Base-by-base conservation (phyloP, 805 yeast species). In the Suhomyces vadensis region DNA sequence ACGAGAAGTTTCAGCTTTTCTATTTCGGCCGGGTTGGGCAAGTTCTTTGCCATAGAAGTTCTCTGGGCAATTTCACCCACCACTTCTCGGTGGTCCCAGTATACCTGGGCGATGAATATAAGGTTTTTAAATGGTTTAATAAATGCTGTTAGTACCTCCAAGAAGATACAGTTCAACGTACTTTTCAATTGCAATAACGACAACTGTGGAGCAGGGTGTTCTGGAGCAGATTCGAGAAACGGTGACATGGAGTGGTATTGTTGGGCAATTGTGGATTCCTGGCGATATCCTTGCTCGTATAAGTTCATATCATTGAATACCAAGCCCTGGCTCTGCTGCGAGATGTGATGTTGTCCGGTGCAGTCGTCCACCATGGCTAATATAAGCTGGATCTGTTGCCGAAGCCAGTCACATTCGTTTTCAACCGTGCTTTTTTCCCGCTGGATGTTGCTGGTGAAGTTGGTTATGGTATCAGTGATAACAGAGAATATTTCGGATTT, bases 401-500 rank as follows among this genome's bases (percentile, higher is more conserved):
- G 50, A 44, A 71, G 57, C 75, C 76, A 71, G 42, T 70, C 74
- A 52, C 75, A 70, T 46, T 71, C 77, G 45, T 64, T 65, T 42
- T 64, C 69, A 10, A 71, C 69, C 48, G 54, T 65, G 36, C 46
- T 57, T 54, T 64, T 67, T 48, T 71, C 75, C 42, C 74, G 53
- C 35, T 61, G 62, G n/a, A 67, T 45, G 26, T 47, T 57, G 19
- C 42, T 38, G 2, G 67, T 54, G 47, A 63, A 78, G 46, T 69
- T 65, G 16, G 69, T 61, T 23, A 81, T 77, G 1, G 81, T 75
- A 21, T 69, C 68, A 26, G 81, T 74, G 5, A 81, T 65, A 4
- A 70, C 70, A 11, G 63, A 69, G 50, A 81, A 80, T 10, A 81
- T 73, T 35, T 69, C 67, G 25, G 72, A 60, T 50, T 78, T 81